A percentile compares a stretch with the other conserved stretches of the same genome.
phyloP scores from a whole-genome alignment of 1,284 basidiomycete genomes.

The Sanghuangporus baumii region DNA sequence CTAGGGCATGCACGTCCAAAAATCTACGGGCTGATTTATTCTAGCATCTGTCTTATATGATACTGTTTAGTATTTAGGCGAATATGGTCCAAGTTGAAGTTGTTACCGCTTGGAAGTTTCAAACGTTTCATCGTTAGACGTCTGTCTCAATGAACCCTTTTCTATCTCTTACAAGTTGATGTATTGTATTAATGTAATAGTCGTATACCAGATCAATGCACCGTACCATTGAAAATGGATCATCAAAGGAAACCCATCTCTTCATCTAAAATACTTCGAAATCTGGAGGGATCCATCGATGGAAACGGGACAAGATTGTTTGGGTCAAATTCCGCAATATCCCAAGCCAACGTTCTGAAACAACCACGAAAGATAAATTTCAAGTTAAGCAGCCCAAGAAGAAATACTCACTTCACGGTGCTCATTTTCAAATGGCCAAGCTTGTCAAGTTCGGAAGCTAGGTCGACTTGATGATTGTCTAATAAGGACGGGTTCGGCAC shows the following conservation, averaged over 20 bases:
- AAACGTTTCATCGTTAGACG: too few relatives aligned
- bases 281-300: conserved; percentile 56
- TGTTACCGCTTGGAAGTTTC: too few relatives aligned
- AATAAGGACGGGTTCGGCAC: conserved; percentile 87
- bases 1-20: not conserved
- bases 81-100: too few relatives aligned
- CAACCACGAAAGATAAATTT: conserved; percentile 13
- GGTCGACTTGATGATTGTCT: conserved; percentile 91
- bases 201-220: too few relatives aligned
- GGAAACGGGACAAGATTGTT: conserved; percentile 54
- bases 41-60: too few relatives aligned
- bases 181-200: too few relatives aligned
- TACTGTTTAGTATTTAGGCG: too few relatives aligned
- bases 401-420: conserved; percentile 45
- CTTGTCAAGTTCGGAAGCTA: conserved; percentile 65
- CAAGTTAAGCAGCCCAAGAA: conserved; percentile 9
- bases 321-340: conserved; percentile 45
- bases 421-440: conserved; percentile 64
- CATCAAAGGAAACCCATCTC: conserved; percentile 60
- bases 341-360: conserved; percentile 45
- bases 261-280: conserved; percentile 62
- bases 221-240: not conserved
- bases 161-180: too few relatives aligned
- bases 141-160: too few relatives aligned
- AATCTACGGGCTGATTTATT: not conserved